These are phyloP conservation scores for Diaporthe longicolla DNA, from an alignment of 2,329 filamentous ascomycete species.

Conservation along the genomic window DNA sequence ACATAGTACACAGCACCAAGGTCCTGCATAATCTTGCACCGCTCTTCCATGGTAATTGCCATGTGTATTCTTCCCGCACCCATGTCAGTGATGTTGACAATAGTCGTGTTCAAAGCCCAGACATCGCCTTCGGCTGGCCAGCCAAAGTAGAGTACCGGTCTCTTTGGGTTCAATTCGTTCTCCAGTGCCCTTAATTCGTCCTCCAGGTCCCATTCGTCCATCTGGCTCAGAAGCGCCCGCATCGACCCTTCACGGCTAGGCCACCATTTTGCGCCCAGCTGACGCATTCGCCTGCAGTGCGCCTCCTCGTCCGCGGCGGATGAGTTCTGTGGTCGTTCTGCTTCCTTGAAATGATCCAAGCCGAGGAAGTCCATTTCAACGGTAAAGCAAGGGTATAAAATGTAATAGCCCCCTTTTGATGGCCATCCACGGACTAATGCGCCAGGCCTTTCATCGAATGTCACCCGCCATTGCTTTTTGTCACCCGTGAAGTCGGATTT, in stretches of 20 bases:
- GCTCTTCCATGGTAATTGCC: not conserved
- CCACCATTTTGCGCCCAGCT: not conserved
- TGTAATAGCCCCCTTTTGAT: not conserved
- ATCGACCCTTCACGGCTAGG: not conserved
- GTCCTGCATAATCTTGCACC: not conserved
- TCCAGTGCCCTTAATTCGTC: no score
- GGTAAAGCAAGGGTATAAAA: not conserved
- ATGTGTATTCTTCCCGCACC: not conserved
- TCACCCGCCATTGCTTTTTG: not conserved
- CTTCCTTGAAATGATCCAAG: not conserved
- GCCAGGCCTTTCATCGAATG: not conserved
- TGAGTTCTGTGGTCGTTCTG: not conserved
- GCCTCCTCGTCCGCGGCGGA: not conserved
- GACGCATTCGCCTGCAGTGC: not conserved
- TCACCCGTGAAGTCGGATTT: not conserved
- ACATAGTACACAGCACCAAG: constrained; percentile 1
- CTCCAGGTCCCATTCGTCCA: not conserved
- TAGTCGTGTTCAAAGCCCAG: not conserved
- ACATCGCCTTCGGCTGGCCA: not conserved
- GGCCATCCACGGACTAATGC: constrained; percentile 1
- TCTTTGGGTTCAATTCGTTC: no score
- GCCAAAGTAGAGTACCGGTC: not conserved
- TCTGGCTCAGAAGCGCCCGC: not conserved
- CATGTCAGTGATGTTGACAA: not conserved
- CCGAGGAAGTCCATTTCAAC: not conserved